Evolutionary conservation across 768 basidiomycete species (phyloP).

Genomic region (Suillus tomentosus): DNA sequence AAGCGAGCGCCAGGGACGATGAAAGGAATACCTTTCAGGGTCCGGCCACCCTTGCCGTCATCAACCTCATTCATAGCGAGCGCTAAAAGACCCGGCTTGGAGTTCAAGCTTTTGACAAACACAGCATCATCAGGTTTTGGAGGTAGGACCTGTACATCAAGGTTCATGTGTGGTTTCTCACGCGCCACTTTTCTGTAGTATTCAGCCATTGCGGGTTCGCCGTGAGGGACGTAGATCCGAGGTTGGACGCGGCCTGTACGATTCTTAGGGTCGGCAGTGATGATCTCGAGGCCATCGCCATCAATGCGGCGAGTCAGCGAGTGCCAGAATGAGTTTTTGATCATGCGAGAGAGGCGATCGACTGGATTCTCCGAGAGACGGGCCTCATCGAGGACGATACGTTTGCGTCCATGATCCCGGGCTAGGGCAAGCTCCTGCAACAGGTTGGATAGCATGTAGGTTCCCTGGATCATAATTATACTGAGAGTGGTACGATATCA

Average conservation of each 20-base stretch:
- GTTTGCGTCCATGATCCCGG: conserved; percentile 90
- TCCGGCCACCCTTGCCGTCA: conserved; percentile 75
- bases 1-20: conserved; percentile 95
- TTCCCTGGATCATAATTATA: conserved; percentile 59
- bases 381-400: conserved; percentile 98
- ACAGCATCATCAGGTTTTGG: conserved; percentile 81
- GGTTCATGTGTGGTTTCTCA: conserved; percentile 91
- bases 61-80: conserved; percentile 93
- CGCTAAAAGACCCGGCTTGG: conserved; percentile 91
- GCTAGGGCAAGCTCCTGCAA: conserved; percentile 98
- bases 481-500: conserved; percentile 12
- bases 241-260: conserved; percentile 88
- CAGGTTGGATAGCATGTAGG: conserved; percentile 99
- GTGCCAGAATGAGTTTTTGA: conserved; percentile 97
- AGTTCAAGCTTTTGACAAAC: conserved; percentile 92
- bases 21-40: conserved; percentile 93
- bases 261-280: conserved; percentile 98
- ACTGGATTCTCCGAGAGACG: conserved; percentile 97
- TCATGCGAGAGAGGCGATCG: conserved; percentile 95
- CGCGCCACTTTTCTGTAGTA: conserved; percentile 91
- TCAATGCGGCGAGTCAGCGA: conserved; percentile 96
- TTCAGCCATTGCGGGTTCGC: conserved; percentile 91
- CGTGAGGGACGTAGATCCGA: conserved; percentile 92
- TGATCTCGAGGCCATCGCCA: conserved; percentile 95
- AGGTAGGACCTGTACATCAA: conserved; percentile 92